phyloP scores from a whole-genome alignment of 1,284 basidiomycete genomes.

The Anthracocystis walkeri region DNA sequence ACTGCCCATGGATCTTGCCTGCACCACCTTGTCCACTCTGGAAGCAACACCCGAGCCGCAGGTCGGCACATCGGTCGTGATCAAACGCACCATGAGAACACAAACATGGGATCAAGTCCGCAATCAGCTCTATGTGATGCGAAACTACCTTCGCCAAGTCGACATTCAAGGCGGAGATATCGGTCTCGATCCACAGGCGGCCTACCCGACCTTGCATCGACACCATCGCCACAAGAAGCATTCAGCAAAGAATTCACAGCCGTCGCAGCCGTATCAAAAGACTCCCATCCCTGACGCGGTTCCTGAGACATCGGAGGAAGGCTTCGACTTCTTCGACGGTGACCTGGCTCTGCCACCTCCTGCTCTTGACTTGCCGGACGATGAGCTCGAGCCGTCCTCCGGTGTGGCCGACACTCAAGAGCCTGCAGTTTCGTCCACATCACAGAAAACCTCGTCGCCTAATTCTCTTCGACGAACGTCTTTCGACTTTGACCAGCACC shows the following conservation, averaged over 20 bases:
- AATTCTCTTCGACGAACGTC: slow-evolving; percentile 1
- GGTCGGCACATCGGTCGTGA: slow-evolving; percentile 24
- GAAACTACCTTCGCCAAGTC: slow-evolving; percentile 59
- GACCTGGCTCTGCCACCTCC: slow-evolving; percentile 64
- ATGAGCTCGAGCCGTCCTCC: background rate
- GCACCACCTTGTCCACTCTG: slow-evolving; percentile 30
- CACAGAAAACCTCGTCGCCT: slow-evolving; percentile 9
- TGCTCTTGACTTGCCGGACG: slow-evolving; percentile 53
- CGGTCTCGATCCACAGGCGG: slow-evolving; percentile 42
- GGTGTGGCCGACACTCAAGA: background rate
- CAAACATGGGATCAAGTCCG: slow-evolving; percentile 51
- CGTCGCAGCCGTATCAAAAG: slow-evolving; percentile 6
- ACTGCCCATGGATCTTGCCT: slow-evolving; percentile 49
- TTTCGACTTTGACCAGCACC: slow-evolving; percentile 24
- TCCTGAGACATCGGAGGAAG: slow-evolving; percentile 23
- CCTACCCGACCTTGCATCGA: slow-evolving; percentile 24
- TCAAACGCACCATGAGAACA: slow-evolving; percentile 41
- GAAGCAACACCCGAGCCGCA: slow-evolving; percentile 33
- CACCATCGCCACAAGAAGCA: slow-evolving; percentile 24
- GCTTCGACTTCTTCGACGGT: slow-evolving; percentile 49
- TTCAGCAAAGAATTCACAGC: slow-evolving; percentile 6
- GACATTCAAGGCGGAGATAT: slow-evolving; percentile 63
- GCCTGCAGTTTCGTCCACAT: background rate
- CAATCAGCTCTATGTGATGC: slow-evolving; percentile 58
- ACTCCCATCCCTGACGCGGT: slow-evolving; percentile 16